Percentiles rank a stretch among this genome's conserved stretches.
Conservation (phyloP, 768 basidiomycete species). For the Mycena leptocephala region DNA sequence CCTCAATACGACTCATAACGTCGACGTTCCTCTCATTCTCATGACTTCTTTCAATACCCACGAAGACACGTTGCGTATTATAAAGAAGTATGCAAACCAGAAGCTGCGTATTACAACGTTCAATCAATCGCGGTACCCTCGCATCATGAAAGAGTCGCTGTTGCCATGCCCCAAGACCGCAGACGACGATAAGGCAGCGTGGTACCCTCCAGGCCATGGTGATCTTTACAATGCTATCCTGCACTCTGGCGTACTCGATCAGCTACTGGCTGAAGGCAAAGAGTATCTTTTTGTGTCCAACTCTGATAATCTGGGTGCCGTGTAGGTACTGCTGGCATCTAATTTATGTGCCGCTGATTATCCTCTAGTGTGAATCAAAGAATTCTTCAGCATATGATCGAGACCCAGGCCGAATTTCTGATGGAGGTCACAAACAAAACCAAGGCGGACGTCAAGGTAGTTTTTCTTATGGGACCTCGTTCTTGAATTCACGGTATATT, state of each 20-base stretch:
- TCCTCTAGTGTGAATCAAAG: slow-evolving; percentile 78
- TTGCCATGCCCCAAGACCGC: slow-evolving; percentile 87
- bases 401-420: slow-evolving; percentile 88
- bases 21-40: slow-evolving; percentile 95
- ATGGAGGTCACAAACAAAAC: slow-evolving; percentile 99
- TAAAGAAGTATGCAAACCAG: slow-evolving; percentile 96
- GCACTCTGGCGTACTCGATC: slow-evolving; percentile 93
- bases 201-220: slow-evolving; percentile 98
- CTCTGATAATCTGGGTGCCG: slow-evolving; percentile 96
- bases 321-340: slow-evolving; percentile 62
- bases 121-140: slow-evolving; percentile 95
- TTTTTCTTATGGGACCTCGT: not conserved
- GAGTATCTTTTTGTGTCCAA: slow-evolving; percentile 98
- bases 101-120: slow-evolving; percentile 93
- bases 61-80: slow-evolving; percentile 95
- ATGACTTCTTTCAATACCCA: slow-evolving; percentile 99
- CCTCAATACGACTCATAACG: slow-evolving; percentile 85
- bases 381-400: slow-evolving; percentile 91
- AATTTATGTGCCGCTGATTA: not conserved
- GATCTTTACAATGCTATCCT: slow-evolving; percentile 94
- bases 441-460: slow-evolving; percentile 82
- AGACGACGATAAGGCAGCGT: slow-evolving; percentile 88
- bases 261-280: slow-evolving; percentile 91
- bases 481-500: slow-evolving; percentile 47
- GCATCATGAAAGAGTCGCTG: slow-evolving; percentile 92